Evolutionary conservation across 441 rosid species (phyloP), one percentile per base, ranked within the genome.

Genomic region (Erysimum cheiri): DNA sequence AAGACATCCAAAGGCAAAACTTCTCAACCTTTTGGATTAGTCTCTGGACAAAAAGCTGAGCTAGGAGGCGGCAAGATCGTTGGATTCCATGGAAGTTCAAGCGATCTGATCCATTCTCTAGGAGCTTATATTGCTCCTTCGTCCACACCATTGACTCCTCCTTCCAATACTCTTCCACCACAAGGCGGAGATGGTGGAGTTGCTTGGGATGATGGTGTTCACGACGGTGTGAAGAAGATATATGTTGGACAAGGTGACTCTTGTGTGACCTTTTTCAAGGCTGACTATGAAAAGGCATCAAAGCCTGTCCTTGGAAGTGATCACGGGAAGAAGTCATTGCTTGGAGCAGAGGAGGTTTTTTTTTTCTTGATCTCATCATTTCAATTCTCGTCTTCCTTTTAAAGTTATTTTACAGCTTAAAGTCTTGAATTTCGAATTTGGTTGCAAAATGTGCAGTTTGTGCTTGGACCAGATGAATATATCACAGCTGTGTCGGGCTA

Each of bases 41-140:
- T 10, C 1, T 48, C 70, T 44, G 79, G 79, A 2, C 15, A 6
- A 26, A 47, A 33, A 44, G 55, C 52, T 56, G 64, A 39, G 70
- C 43, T 75, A 15, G 69, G 36, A 57, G 56, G 66, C 1, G 79
- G 71, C 7, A 75, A 75, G 4, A 56, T 75, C 5, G 66, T 75
- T 24, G 79, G 79, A 12, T 75, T 75, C 71, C 75, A 75, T 70
- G 79, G 79, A 48, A 69, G 32, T 57, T 55, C 66, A 2, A 57
- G 75, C 8, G 48, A 70, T 61, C 39, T 8, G 13, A 67, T 74
- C 13, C 64, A 69, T 39, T 60, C 74, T 19, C 56, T 74, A 0
- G 74, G 78, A 55, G 78, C 14, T 61, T 70, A 76, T 41, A 28
- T 76, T 15, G 48, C 6, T 22, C 8, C 72, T 40, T 31, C 67